Evolutionary conservation across 768 basidiomycete species (phyloP).

Genomic region (Pleurotus tuber-regium): DNA sequence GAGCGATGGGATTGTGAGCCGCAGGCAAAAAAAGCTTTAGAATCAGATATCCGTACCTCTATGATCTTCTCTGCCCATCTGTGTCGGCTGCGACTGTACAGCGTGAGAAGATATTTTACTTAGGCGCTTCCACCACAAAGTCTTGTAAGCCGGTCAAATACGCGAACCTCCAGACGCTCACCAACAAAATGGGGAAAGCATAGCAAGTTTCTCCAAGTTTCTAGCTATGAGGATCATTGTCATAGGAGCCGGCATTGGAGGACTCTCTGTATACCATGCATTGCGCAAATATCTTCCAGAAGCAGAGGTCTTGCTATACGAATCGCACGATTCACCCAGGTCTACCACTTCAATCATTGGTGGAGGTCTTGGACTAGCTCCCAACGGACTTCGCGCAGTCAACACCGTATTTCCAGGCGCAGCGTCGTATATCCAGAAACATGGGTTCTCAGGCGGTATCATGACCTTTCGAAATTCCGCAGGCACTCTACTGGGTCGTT

Average conservation of each 20-base stretch:
- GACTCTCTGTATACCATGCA: slow-evolving; percentile 29
- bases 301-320: slow-evolving; percentile 27
- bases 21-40: too few relatives aligned
- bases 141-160: too few relatives aligned
- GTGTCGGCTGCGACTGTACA: too few relatives aligned
- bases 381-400: slow-evolving; percentile 37
- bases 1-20: too few relatives aligned
- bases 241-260: slow-evolving; percentile 33
- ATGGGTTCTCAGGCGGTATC: slow-evolving; percentile 21
- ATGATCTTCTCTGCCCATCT: too few relatives aligned
- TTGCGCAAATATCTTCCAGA: slow-evolving; percentile 29
- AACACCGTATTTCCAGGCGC: slow-evolving; percentile 26
- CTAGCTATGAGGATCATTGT: slow-evolving; percentile 30
- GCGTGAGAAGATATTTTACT: too few relatives aligned
- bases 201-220: not conserved
- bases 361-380: slow-evolving; percentile 36
- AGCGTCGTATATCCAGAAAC: slow-evolving; percentile 26
- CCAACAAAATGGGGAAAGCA: too few relatives aligned
- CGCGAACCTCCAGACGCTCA: too few relatives aligned
- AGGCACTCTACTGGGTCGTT: slow-evolving; percentile 30
- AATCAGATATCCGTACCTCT: too few relatives aligned
- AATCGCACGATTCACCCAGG: slow-evolving; percentile 27
- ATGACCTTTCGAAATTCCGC: slow-evolving; percentile 32
- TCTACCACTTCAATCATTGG: slow-evolving; percentile 26
- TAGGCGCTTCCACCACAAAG: too few relatives aligned